Evolutionary conservation across 345 rosid species (phyloP), one percentile per base, ranked within the genome.

Genomic region (Balakata baccata): DNA sequence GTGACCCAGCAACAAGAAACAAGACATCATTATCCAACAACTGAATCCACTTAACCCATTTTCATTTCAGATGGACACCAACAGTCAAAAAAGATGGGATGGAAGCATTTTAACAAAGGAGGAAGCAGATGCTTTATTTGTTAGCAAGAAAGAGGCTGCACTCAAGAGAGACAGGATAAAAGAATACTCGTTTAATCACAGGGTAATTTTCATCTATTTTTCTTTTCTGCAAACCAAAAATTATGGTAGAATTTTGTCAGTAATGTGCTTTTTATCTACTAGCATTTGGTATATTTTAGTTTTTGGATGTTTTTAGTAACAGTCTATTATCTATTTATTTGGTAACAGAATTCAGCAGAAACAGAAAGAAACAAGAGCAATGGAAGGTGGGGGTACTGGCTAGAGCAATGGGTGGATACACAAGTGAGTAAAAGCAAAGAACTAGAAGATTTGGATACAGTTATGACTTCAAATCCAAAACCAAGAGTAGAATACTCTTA

Each of bases 401-500:
- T 92, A 79, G 97, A 89, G 46, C 86, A 90, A 74, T 90, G 98
- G 97, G 93, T 90, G 73, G 96, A 87, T 56, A 87, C 90, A 1
- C 97, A 92, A 80, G 72, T 88, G 12, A 46, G 80, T 17, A 92
- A 87, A 77, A 89, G 94, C 79, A 89, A 85, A 73, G 96, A 92
- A 50, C 81, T 89, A 8, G 97, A 94, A 87, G 94, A 89, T 83
- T 81, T 90, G 68, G 92, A 91, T 87, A 74, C 90, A 17, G 64
- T 79, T 59, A 63, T 77, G 68, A 78, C 85, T 41, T 75, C 88
- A n/a, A 80, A 74, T 54, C 74, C 76, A 68, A 88, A 78, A 25
- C 77, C 84, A 0, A 74, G 50, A 72, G 84, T 84, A 6, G 90
- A 88, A 64, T 66, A 13, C 56, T 13, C n/a, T 13, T 51, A 68